Evolutionary conservation across 2,329 filamentous ascomycete genomes (phyloP).

Genomic region (Aspergillus ruber): DNA sequence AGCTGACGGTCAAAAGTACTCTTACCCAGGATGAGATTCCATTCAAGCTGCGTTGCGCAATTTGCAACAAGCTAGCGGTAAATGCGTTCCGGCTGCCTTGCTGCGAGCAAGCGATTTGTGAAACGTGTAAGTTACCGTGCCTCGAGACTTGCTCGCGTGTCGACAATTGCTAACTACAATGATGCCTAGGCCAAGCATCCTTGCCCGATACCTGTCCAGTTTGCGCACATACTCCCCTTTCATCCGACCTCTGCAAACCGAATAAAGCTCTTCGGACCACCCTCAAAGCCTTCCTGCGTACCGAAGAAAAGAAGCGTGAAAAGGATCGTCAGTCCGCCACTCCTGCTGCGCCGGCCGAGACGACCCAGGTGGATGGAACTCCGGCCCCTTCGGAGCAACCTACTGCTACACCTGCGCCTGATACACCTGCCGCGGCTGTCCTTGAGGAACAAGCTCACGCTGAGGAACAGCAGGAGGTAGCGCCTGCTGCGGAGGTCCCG

Average conservation of each 20-base stretch:
- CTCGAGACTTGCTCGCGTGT: not conserved
- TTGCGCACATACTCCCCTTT: slow-evolving; percentile 85
- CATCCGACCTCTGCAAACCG: slow-evolving; percentile 75
- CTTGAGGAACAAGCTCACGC: slow-evolving; percentile 1
- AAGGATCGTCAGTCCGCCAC: slow-evolving; percentile 44
- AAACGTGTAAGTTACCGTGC: slow-evolving; percentile 61
- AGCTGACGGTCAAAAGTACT: slow-evolving; percentile 47
- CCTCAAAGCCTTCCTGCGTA: slow-evolving; percentile 83
- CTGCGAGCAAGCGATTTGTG: slow-evolving; percentile 92
- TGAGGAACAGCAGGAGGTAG: slow-evolving; percentile 3
- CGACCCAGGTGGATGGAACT: slow-evolving; percentile 18
- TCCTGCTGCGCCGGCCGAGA: slow-evolving; percentile 22
- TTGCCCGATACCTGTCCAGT: slow-evolving; percentile 78
- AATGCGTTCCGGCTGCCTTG: slow-evolving; percentile 89
- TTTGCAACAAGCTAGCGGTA: slow-evolving; percentile 82
- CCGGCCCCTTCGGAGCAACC: slow-evolving; percentile 10
- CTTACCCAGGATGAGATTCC: slow-evolving; percentile 79
- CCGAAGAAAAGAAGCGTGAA: slow-evolving; percentile 82
- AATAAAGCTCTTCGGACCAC: slow-evolving; percentile 91
- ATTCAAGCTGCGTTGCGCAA: slow-evolving; percentile 91
- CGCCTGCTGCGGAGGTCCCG: slow-evolving; percentile 7
- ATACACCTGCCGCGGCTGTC: slow-evolving; percentile 1
- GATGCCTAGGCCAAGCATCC: slow-evolving; percentile 61
- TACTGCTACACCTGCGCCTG: slow-evolving; percentile 13
- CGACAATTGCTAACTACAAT: not conserved